Evolutionary conservation across 192 early-diverging fungal species (phyloP).

Genomic region (Hyaloraphidium curvatum): DNA sequence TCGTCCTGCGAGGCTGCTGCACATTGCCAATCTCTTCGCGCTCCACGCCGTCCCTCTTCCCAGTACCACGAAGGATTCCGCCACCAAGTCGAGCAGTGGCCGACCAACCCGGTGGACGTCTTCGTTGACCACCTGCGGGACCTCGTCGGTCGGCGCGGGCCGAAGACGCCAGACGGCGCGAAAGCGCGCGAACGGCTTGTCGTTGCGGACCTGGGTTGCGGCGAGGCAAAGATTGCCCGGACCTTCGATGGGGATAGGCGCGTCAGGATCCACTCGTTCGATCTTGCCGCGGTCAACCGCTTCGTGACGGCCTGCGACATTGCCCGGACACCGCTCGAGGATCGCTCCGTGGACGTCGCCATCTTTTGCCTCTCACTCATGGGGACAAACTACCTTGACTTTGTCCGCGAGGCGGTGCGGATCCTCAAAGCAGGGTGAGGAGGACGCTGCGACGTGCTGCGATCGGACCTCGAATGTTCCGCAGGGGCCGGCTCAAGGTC

Average conservation of each 20-base stretch:
- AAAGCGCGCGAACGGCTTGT: constrained; percentile 26
- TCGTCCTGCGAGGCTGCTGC: neutral
- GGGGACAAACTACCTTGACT: constrained; percentile 89
- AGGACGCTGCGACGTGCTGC: neutral
- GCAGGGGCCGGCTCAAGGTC: constrained; percentile 73
- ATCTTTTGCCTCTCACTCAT: constrained; percentile 90
- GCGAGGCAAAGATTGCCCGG: constrained; percentile 74
- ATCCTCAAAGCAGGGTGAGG: constrained; percentile 55
- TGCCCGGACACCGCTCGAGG: constrained; percentile 47
- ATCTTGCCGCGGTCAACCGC: constrained; percentile 61
- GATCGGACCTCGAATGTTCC: neutral
- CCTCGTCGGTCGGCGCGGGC: too few relatives aligned
- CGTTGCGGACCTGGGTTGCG: constrained; percentile 89
- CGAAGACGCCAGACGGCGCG: neutral
- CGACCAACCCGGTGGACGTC: constrained; percentile 77
- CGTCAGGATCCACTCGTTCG: constrained; percentile 54
- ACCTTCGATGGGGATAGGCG: too few relatives aligned
- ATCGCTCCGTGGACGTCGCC: constrained; percentile 50
- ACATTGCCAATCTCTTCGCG: neutral
- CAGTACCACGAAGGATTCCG: constrained; percentile 88
- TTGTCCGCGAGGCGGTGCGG: constrained; percentile 71
- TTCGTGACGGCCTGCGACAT: constrained; percentile 77
- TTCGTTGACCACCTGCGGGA: constrained; percentile 44
- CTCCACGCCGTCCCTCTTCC: too few relatives aligned
- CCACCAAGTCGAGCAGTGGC: constrained; percentile 79